phyloP scores from a whole-genome alignment of 1,284 basidiomycete species.

The Cryptococcus wingfieldii region DNA sequence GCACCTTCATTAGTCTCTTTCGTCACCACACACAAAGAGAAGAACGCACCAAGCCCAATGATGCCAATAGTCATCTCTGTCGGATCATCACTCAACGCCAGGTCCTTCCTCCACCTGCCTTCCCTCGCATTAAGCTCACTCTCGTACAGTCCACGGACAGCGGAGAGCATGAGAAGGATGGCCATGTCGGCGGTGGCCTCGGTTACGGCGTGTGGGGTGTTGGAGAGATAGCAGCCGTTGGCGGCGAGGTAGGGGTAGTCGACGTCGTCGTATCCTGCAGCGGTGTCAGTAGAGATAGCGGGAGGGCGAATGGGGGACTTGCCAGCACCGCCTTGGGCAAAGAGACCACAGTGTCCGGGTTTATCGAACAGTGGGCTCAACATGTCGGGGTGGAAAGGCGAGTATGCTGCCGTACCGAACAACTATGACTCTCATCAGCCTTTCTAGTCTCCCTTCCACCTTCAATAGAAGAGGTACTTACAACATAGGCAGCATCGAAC shows the following conservation, averaged over 20 bases:
- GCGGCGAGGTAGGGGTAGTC: slow-evolving; percentile 15
- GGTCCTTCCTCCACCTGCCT: slow-evolving; percentile 20
- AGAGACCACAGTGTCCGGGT: slow-evolving; percentile 21
- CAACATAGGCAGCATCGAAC: slow-evolving; percentile 29
- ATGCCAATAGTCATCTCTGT: slow-evolving; percentile 18
- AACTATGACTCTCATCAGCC: slow-evolving; percentile 7
- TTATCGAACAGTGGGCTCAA: slow-evolving; percentile 17
- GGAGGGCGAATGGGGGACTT: neutral
- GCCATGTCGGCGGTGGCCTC: slow-evolving; percentile 28
- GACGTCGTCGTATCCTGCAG: slow-evolving; percentile 22
- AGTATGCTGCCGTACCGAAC: slow-evolving; percentile 22
- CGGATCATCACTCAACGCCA: slow-evolving; percentile 21
- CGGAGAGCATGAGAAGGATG: slow-evolving; percentile 20
- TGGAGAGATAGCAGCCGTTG: slow-evolving; percentile 19
- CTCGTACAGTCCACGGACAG: slow-evolving; percentile 18
- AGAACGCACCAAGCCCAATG: slow-evolving; percentile 18
- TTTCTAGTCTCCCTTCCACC: neutral
- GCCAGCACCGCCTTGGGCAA: slow-evolving; percentile 21
- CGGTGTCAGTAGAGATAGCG: neutral
- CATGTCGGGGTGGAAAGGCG: slow-evolving; percentile 23
- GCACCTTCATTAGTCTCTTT: neutral
- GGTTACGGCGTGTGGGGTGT: slow-evolving; percentile 28
- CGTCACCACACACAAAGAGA: neutral
- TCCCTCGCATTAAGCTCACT: slow-evolving; percentile 11
- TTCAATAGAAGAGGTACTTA: slow-evolving; percentile 7